Percentiles rank a stretch among this genome's conserved stretches.
Evolutionary conservation across 106 monocot genomes (phyloP).

Genomic region (Phalaenopsis aphrodite): DNA sequence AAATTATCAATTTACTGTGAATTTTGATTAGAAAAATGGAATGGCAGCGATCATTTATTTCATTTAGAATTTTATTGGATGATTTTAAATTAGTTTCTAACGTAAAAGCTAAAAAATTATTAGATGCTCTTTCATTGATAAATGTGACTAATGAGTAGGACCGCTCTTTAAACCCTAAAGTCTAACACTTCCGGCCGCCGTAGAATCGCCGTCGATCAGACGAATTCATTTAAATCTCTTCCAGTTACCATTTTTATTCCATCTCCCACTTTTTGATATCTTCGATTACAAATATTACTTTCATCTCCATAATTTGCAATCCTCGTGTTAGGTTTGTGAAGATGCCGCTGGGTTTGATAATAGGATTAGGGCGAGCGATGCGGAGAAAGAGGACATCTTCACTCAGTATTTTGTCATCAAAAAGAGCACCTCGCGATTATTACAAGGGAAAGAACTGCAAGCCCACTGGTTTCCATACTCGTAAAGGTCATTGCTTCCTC

Average conservation of each 20-base stretch:
- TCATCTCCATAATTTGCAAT: background rate
- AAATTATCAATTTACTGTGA: no score
- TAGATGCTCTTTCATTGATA: no score
- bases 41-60: no score
- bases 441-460: conserved; percentile 97
- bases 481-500: conserved; percentile 39
- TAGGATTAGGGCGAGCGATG: conserved; percentile 63
- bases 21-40: no score
- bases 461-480: conserved; percentile 88
- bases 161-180: background rate
- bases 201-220: background rate
- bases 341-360: conserved; percentile 70
- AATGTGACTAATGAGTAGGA: no score
- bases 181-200: background rate
- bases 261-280: background rate
- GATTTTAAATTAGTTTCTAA: no score
- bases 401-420: conserved; percentile 48
- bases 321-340: conserved; percentile 6
- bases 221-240: background rate
- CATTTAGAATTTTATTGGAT: no score
- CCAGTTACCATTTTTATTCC: background rate
- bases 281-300: background rate
- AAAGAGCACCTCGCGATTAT: conserved; percentile 59
- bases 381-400: conserved; percentile 73
- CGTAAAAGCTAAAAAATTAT: no score